Conservation (phyloP, 805 yeast genomes). For the Candida nitratophila region DNA sequence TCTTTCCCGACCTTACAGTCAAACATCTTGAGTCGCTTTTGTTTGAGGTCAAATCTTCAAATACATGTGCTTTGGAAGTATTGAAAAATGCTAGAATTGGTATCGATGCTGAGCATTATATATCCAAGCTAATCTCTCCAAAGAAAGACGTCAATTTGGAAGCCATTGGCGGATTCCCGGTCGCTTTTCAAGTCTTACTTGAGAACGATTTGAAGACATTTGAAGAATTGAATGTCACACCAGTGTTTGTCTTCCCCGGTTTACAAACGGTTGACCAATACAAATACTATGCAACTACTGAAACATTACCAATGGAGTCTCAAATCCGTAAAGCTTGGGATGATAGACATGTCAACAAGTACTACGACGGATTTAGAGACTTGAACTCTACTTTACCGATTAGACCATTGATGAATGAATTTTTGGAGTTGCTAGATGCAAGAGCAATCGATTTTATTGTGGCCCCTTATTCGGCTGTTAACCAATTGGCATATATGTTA, state of each 20-base stretch:
- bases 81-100: conserved; percentile 67
- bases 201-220: conserved; percentile 59
- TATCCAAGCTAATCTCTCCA: conserved; percentile 51
- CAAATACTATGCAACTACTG: conserved; percentile 18
- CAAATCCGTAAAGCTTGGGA: conserved; percentile 46
- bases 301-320: conserved; percentile 26
- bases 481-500: conserved; percentile 69
- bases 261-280: conserved; percentile 33
- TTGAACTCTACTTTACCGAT: conserved; percentile 41
- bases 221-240: conserved; percentile 57
- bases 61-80: conserved; percentile 51
- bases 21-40: conserved; percentile 61
- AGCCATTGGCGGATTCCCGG: conserved; percentile 79
- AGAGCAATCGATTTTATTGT: conserved; percentile 58
- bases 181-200: conserved; percentile 47
- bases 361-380: conserved; percentile 46
- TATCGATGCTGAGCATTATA: conserved; percentile 76
- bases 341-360: conserved; percentile 22
- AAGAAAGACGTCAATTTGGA: conserved; percentile 64
- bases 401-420: conserved; percentile 44
- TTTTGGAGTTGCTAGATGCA: conserved; percentile 50
- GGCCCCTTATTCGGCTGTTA: conserved; percentile 77
- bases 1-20: conserved; percentile 20
- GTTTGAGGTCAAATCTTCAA: conserved; percentile 59
- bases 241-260: conserved; percentile 76